Conservation (phyloP, 306 rosid genomes). For the Ochetophila trinervis region DNA sequence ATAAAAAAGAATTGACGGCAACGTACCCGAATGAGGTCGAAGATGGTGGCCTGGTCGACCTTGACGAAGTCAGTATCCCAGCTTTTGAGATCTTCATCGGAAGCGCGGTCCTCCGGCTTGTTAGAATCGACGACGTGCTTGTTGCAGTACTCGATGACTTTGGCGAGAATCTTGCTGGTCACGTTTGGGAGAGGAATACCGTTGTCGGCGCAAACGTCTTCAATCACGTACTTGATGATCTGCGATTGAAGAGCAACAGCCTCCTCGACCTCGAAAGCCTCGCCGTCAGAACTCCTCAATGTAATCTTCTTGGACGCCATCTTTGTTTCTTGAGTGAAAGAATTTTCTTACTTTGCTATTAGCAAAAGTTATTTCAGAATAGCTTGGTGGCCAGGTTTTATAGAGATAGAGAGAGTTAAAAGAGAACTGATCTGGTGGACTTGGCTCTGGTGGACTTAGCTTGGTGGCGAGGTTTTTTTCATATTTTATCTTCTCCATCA, state of each 20-base stretch:
- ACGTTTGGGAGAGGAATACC: slow-evolving; percentile 81
- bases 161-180: slow-evolving; percentile 67
- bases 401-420: too few species aligned
- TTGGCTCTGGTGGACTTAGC: too few species aligned
- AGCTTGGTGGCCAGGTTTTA: too few species aligned
- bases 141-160: slow-evolving; percentile 77
- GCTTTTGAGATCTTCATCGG: slow-evolving; percentile 52
- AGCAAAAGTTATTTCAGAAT: too few species aligned
- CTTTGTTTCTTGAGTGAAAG: not conserved
- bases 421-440: too few species aligned
- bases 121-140: slow-evolving; percentile 51
- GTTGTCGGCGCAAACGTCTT: slow-evolving; percentile 61
- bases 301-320: slow-evolving; percentile 53
- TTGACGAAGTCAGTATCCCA: slow-evolving; percentile 72
- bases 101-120: slow-evolving; percentile 37
- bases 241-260: slow-evolving; percentile 75
- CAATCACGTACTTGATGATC: slow-evolving; percentile 73
- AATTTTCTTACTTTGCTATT: too few species aligned
- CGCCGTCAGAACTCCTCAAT: slow-evolving; percentile 71
- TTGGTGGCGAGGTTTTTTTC: too few species aligned
- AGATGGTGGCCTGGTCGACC: slow-evolving; percentile 77
- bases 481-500: too few species aligned
- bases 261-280: slow-evolving; percentile 67
- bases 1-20: too few species aligned
- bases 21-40: slow-evolving; percentile 70